Percentiles rank a stretch among this genome's conserved stretches.
Evolutionary conservation across 73 alveolate genomes (phyloP).

Genomic region (Tetrahymena borealis): DNA sequence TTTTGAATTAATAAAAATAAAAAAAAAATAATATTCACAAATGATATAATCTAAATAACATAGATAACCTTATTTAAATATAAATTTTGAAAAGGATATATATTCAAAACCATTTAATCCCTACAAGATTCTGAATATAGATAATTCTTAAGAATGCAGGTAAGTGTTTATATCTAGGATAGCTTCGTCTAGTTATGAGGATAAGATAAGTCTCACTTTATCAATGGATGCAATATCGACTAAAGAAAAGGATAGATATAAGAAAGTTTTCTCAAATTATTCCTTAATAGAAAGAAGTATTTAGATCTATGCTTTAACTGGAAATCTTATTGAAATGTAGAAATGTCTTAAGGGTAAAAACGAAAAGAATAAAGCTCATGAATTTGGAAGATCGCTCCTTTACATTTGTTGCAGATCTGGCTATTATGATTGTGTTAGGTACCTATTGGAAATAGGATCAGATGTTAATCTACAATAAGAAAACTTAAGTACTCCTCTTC

Average conservation of each 20-base stretch:
- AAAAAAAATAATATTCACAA: too few species aligned
- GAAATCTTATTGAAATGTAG: not conserved
- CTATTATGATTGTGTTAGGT: not conserved
- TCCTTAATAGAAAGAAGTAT: too few species aligned
- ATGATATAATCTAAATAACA: too few species aligned
- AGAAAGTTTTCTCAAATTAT: too few species aligned
- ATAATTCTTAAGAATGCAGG: not conserved
- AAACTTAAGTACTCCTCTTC: not conserved
- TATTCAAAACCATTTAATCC: not conserved
- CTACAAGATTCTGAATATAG: not conserved
- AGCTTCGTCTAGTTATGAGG: not conserved
- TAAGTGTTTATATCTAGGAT: not conserved
- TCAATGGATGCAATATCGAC: not conserved
- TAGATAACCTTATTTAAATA: too few species aligned
- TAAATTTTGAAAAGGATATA: not conserved
- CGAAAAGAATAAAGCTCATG: not conserved
- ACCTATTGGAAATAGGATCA: not conserved
- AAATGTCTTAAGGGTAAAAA: too few species aligned
- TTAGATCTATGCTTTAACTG: not conserved
- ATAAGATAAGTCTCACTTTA: not conserved
- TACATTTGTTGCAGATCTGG: slow-evolving; percentile 3
- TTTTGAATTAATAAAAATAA: too few species aligned
- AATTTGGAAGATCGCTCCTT: not conserved
- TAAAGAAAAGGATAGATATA: not conserved
- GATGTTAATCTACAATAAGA: not conserved